Evolutionary conservation across 2,329 filamentous ascomycete species (phyloP).

Genomic region (Ambrosiella xylebori): DNA sequence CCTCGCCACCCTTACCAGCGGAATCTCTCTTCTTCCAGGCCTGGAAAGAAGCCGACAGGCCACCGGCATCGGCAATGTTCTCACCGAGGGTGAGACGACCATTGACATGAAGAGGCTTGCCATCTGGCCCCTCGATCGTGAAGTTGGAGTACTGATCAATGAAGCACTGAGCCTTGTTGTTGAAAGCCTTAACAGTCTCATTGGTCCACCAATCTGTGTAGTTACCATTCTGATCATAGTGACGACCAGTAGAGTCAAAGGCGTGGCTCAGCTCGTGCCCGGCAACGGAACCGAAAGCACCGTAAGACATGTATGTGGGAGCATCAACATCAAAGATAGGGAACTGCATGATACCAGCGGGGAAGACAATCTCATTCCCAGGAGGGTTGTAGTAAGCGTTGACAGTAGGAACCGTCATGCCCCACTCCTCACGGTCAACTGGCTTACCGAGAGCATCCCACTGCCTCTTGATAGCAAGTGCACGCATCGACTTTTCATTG

Average conservation of each 20-base stretch:
- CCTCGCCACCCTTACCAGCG: conserved; percentile 26
- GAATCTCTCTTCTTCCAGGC: conserved; percentile 46
- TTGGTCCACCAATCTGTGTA: conserved; percentile 52
- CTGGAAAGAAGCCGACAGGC: conserved; percentile 42
- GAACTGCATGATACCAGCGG: conserved; percentile 52
- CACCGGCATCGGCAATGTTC: conserved; percentile 56
- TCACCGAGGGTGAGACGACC: conserved; percentile 48
- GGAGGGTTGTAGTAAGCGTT: conserved; percentile 50
- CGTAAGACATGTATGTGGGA: conserved; percentile 49
- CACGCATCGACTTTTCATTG: conserved; percentile 36
- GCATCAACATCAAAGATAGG: conserved; percentile 46
- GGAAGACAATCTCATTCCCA: conserved; percentile 53
- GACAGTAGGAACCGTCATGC: conserved; percentile 41
- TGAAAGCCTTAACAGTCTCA: conserved; percentile 38
- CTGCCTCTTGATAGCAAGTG: conserved; percentile 28
- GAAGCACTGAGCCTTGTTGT: conserved; percentile 45
- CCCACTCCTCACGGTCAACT: conserved; percentile 42
- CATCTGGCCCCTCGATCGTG: conserved; percentile 5
- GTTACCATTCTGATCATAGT: conserved; percentile 48
- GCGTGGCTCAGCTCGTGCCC: conserved; percentile 56
- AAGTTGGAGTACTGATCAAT: conserved; percentile 49
- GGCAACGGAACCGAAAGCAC: conserved; percentile 48
- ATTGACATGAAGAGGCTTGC: conserved; percentile 42
- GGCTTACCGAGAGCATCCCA: conserved; percentile 45
- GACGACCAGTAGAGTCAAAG: conserved; percentile 48